Base-by-base conservation (phyloP, 2,329 filamentous ascomycete species). In the Aspergillus tubingensis region DNA sequence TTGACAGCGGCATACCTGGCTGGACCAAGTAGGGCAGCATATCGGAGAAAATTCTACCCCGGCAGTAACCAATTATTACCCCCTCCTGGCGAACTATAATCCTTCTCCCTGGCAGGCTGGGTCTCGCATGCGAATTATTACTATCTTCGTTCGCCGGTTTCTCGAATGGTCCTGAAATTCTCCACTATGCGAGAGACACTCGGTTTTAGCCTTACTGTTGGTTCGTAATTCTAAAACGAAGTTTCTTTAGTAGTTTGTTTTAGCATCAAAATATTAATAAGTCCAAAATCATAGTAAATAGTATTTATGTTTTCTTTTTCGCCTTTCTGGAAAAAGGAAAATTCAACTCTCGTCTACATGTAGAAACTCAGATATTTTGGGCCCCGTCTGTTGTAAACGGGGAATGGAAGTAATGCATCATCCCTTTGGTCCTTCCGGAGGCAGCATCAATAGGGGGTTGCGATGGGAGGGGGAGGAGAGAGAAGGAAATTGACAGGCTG, bases 1-100 rank as follows among this genome's bases (percentile, higher is more conserved):
- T 41, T 58, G 54, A 61, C 51, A 58, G 58, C 61, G 54, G 61
- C 48, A 51, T 50, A 50, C 47, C 47, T 50, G 27, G 47, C 15
- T 30, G 47, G 47, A n/a, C 23, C n/a, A 55, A 58, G 52, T 50
- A 61, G 52, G 52, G 53, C 44, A 58, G 51, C 44, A 63, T 55
- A 21, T 63, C 58, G 61, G 58, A 63, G 55, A 62, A 58, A 58
- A 56, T 59, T 30, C 27, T 19, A 47, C 44, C 32, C 51, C 54
- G 13, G 38, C 23, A 25, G 15, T 23, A 44, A n/a, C 59, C 55
- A 58, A 61, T 58, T 47, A 47, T 55, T 55, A 44, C 39, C 15
- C 30, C 15, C 17, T 13, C 3, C 47, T n/a, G 25, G 8, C 25
- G 25, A 50, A 50, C 47, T 19, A 50, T 32, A 50, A 36, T 19